Percentiles rank a stretch among this genome's conserved stretches.
These are phyloP conservation scores for Rubroshorea leprosula DNA, from an alignment of 345 rosid species.

Conservation along the genomic window DNA sequence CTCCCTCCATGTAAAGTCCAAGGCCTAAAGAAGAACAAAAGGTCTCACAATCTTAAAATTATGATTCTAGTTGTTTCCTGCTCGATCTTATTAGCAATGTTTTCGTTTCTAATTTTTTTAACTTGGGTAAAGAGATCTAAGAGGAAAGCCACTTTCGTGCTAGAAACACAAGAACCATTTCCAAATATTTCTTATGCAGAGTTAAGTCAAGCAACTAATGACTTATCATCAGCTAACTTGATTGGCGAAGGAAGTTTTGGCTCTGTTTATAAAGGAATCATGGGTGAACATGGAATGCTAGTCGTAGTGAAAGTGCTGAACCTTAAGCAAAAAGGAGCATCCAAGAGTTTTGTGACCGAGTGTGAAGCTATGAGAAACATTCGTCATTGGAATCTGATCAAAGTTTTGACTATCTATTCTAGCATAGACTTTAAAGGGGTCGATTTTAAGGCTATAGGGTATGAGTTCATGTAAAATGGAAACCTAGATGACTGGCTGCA, in stretches of 20 bases:
- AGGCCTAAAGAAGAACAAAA: neutral
- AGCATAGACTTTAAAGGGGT: neutral
- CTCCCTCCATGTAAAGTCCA: constrained; percentile 5
- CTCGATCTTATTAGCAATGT: neutral
- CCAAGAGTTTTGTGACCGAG: constrained; percentile 40
- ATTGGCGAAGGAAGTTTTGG: constrained; percentile 26
- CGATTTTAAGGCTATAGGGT: constrained; percentile 12
- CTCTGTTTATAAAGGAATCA: constrained; percentile 14
- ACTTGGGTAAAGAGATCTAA: neutral
- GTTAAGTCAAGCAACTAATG: constrained; percentile 12
- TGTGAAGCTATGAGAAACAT: constrained; percentile 30
- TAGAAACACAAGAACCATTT: neutral
- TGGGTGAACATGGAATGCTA: neutral
- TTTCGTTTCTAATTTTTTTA: neutral
- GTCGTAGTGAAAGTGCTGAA: constrained; percentile 39
- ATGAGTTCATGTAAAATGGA: constrained; percentile 12
- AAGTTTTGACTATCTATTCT: constrained; percentile 20
- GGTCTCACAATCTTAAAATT: neutral
- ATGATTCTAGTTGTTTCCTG: neutral
- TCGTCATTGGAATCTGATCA: constrained; percentile 40
- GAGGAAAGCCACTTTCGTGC: neutral
- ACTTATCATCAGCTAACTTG: constrained; percentile 8
- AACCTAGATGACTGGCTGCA: constrained; percentile 18
- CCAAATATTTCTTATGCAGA: constrained; percentile 8
- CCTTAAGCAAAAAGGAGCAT: constrained; percentile 30